Evolutionary conservation across 148 eudicot species (phyloP).

Genomic region (Diospyros kaki): DNA sequence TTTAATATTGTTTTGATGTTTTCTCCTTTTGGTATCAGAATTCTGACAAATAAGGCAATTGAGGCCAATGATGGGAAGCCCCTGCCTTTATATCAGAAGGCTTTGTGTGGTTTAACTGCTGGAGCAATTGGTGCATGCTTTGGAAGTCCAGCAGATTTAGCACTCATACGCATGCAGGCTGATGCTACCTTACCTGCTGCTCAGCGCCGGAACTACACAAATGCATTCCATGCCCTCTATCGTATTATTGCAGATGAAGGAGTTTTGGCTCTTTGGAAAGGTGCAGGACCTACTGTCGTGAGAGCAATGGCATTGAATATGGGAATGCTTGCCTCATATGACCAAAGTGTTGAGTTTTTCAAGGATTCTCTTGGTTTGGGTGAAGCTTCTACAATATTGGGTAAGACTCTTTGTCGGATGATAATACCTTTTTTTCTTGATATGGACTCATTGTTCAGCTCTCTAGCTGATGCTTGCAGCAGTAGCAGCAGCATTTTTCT

Average conservation of each 20-base stretch:
- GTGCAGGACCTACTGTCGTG: constrained; percentile 91
- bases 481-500: too few species aligned
- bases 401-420: constrained; percentile 29
- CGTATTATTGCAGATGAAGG: constrained; percentile 85
- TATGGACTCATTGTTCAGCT: too few species aligned
- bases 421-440: too few species aligned
- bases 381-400: constrained; percentile 75
- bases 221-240: constrained; percentile 79
- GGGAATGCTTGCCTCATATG: constrained; percentile 99
- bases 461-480: too few species aligned
- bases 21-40: constrained; percentile 29
- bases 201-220: constrained; percentile 80
- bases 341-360: constrained; percentile 85
- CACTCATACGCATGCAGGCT: constrained; percentile 96
- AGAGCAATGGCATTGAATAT: constrained; percentile 97
- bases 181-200: constrained; percentile 88
- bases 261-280: constrained; percentile 82
- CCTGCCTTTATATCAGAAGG: constrained; percentile 87
- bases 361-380: constrained; percentile 70
- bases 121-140: constrained; percentile 94
- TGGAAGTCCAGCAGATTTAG: constrained; percentile 95
- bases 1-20: not conserved
- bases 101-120: constrained; percentile 88
- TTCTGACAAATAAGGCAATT: constrained; percentile 73
- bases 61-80: constrained; percentile 97